Evolutionary conservation across 1,139 yeast genomes (phyloP), one percentile per base, ranked within the genome.

Genomic region (Zygoascus meyerae): DNA sequence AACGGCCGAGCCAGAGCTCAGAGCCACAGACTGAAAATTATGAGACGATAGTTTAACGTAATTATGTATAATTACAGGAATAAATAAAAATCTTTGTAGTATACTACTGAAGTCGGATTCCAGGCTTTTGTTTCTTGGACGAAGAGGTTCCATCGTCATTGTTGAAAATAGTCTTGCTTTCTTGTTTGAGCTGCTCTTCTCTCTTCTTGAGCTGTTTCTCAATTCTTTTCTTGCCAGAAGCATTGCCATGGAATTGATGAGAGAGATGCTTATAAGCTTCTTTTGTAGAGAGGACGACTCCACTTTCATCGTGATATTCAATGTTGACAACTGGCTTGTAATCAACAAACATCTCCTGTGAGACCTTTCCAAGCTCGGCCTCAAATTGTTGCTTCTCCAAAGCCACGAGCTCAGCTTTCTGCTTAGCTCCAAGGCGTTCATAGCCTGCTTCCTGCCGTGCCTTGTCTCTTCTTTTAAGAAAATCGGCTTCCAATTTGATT

Each of bases 261-360:
- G 96, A 86, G 47, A 89, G 63, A 51, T 80, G 79, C 66, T 87
- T 90, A 69, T 81, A 90, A 0, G 97, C 97, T 52, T 84, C 86
- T 62, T 85, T 87, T 2, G 81, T 73, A 40, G 73, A 70, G 45
- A 92, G 65, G 17, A 72, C 72, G 42, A 79, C 72, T 1, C 97
- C 97, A 5, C 70, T 62, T 36, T 81, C 86, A 63, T 90, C 96
- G 41, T 72, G 74, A 63, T 89, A 86, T 34, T 72, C 74, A 7
- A 90, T 61, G 17, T 74, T 70, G 16, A 90, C 77, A 5, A 75
- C 70, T 0, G 96, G 95, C 47, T 78, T 76, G 64, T 85, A 84
- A 45, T 70, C 58, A 18, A 65, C 63, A 39, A 75, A 68, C 38
- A 68, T 62, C 29, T 61, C 56, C 43, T 61, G 60, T 33, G 66